A percentile compares a stretch with the other conserved stretches of the same genome.
These are phyloP conservation scores for Aspergillus terreus DNA, from an alignment of 2,329 filamentous ascomycete genomes.

Conservation along the genomic window DNA sequence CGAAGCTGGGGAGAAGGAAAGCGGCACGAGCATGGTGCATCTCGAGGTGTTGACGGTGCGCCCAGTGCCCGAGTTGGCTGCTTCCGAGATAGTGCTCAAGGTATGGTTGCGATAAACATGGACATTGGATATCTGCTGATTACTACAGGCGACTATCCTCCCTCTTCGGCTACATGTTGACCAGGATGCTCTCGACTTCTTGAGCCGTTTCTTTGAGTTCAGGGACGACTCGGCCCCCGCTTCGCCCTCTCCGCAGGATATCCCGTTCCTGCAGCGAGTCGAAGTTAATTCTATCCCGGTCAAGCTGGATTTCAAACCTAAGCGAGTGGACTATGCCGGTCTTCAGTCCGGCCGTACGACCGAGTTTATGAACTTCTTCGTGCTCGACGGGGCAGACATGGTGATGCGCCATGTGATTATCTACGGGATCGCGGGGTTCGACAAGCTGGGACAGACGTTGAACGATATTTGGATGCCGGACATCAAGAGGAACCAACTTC, in stretches of 20 bases:
- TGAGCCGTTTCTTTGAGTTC: slow-evolving; percentile 97
- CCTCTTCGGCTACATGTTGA: slow-evolving; percentile 91
- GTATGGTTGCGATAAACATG: slow-evolving; percentile 30
- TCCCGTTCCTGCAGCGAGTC: slow-evolving; percentile 83
- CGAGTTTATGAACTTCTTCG: slow-evolving; percentile 98
- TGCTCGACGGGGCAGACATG: slow-evolving; percentile 84
- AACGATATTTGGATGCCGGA: slow-evolving; percentile 98
- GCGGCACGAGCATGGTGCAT: slow-evolving; percentile 84
- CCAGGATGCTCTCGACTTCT: slow-evolving; percentile 94
- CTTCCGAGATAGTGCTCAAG: slow-evolving; percentile 82
- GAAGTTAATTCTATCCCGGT: slow-evolving; percentile 82
- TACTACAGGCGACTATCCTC: slow-evolving; percentile 60
- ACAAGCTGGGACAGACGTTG: slow-evolving; percentile 80
- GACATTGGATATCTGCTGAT: slow-evolving; percentile 11
- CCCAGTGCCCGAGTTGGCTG: slow-evolving; percentile 76
- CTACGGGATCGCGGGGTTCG: slow-evolving; percentile 87
- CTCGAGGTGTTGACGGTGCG: slow-evolving; percentile 84
- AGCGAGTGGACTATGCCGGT: slow-evolving; percentile 92
- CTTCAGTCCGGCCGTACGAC: slow-evolving; percentile 90
- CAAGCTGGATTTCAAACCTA: slow-evolving; percentile 94
- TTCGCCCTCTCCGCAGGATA: slow-evolving; percentile 61
- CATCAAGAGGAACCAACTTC: slow-evolving; percentile 82
- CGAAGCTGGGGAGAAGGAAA: slow-evolving; percentile 80
- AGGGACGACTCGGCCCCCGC: slow-evolving; percentile 65
- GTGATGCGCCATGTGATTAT: slow-evolving; percentile 83